Base-by-base conservation (phyloP, 345 rosid genomes). In the Sonneratia alba region DNA sequence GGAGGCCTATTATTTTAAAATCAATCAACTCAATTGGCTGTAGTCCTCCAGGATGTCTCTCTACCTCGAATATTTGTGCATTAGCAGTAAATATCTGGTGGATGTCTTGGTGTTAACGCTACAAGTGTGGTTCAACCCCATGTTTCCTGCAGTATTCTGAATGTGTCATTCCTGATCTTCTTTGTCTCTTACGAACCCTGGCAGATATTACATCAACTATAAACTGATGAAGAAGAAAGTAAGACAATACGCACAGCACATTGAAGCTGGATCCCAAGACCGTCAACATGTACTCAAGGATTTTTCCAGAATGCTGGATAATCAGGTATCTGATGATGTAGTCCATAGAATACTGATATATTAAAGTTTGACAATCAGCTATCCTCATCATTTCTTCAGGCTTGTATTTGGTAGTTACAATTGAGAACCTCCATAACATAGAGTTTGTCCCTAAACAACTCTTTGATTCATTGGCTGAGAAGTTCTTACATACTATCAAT, bases 211-310 rank as follows among this genome's bases (percentile, higher is more conserved):
- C 74, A 96, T 96, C 74, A 91, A 92, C 82, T 96, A 96, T 72
- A 96, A 96, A 72, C 77, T 92, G 75, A 96, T 92, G 99, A 96
- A 92, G 86, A 91, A 91, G 86, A 96, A 75, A 78, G 97, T 96
- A 80, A 88, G 78, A 75, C 91, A 92, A 72, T 89, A 96, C 77
- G 85, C 81, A 74, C 89, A 82, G 22, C 98, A 92, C 79, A 92
- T 96, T 68, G 83, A 79, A 79, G 86, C 77, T 51, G 99, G 97
- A 73, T 75, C 84, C 55, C 86, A 68, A 74, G 95, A 96, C 77
- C 96, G 89, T 38, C 85, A 79, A 71, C 86, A 88, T 70, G 99
- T 92, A 69, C 96, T 92, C 73, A 96, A 92, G 87, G 98, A 96
- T 83, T 96, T 96, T 88, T 91, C 98, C 11, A 87, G 91, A 77